Evolutionary conservation across 2,329 filamentous ascomycete species (phyloP), one percentile per base, ranked within the genome.

Genomic region (Penicillium sp.): DNA sequence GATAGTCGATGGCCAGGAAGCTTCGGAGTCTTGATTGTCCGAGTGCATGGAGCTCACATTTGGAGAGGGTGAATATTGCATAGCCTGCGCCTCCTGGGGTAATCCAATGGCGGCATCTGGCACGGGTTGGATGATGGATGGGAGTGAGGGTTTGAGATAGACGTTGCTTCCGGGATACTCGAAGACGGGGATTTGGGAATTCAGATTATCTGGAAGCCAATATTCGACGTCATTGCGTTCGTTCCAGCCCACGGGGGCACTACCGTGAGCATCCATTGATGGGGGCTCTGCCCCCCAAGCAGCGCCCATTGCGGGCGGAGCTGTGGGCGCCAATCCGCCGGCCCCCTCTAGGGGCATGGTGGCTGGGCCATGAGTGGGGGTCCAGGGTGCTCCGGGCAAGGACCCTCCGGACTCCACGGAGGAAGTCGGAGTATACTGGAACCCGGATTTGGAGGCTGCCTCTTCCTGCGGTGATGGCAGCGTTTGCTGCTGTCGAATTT

Each of bases 1-100:
- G 50, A 77, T 75, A 5, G 63, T 70, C 1, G 65, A 44, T 2
- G 75, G 75, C 75, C 75, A 77, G 36, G 71, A 61, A 27, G 71
- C 64, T 8, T 62, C 63, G 45, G 13, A 51, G 14, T 58, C 65
- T 43, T 49, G 65, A 42, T 55, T 66, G 13, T 57, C 58, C 16
- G 61, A 61, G 6, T 56, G 58, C 24, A 63, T 51, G 24, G 63
- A 55, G 10, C 56, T 55, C 13, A 61, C 52, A 13, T 52, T 56
- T n/a, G 62, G 58, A n/a, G 61, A 62, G 18, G 62, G 58, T 18
- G 61, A 62, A 16, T 61, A 61, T 8, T 63, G 49, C 24, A 66
- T 57, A 7, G 52, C 55, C 16, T 61, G 52, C 22, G 60, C 48
- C 18, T 61, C 62, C 24, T 61, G 57, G 7, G 62, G 53, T 10